A percentile compares a stretch with the other conserved stretches of the same genome.
Evolutionary conservation across 495 filamentous ascomycete species (phyloP).

Genomic region (Aspergillus panamensis): DNA sequence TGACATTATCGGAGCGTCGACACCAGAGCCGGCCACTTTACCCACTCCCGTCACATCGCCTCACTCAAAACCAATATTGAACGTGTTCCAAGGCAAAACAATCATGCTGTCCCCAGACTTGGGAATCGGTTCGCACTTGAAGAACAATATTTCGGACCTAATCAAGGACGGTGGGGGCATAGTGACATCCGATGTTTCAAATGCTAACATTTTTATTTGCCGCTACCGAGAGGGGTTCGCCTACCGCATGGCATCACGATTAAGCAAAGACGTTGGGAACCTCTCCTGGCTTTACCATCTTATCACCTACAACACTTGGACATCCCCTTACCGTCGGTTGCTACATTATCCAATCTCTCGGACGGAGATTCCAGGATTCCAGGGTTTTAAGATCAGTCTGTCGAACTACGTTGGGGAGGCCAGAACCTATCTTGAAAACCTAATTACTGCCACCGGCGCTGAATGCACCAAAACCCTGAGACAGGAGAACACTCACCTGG

Average conservation of each 20-base stretch:
- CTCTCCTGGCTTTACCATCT: constrained; percentile 90
- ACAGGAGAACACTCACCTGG: constrained; percentile 89
- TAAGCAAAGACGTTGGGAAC: constrained; percentile 81
- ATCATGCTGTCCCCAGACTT: constrained; percentile 66
- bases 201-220: constrained; percentile 79
- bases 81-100: constrained; percentile 54
- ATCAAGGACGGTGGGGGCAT: constrained; percentile 65
- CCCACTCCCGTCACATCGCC: constrained; percentile 41
- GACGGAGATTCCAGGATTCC: constrained; percentile 73
- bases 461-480: constrained; percentile 91
- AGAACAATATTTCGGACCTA: constrained; percentile 63
- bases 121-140: constrained; percentile 59
- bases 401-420: constrained; percentile 97
- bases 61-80: constrained; percentile 33
- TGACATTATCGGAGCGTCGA: constrained; percentile 70
- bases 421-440: constrained; percentile 86
- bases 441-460: constrained; percentile 77
- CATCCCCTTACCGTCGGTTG: constrained; percentile 70
- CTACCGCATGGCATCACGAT: constrained; percentile 70
- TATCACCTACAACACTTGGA: constrained; percentile 85
- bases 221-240: constrained; percentile 78
- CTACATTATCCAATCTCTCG: constrained; percentile 85
- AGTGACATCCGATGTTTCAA: constrained; percentile 61
- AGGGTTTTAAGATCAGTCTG: constrained; percentile 71
- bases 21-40: constrained; percentile 56